These are phyloP conservation scores for Athelia sp. DNA, from an alignment of 1,284 basidiomycete species.

Conservation along the genomic window DNA sequence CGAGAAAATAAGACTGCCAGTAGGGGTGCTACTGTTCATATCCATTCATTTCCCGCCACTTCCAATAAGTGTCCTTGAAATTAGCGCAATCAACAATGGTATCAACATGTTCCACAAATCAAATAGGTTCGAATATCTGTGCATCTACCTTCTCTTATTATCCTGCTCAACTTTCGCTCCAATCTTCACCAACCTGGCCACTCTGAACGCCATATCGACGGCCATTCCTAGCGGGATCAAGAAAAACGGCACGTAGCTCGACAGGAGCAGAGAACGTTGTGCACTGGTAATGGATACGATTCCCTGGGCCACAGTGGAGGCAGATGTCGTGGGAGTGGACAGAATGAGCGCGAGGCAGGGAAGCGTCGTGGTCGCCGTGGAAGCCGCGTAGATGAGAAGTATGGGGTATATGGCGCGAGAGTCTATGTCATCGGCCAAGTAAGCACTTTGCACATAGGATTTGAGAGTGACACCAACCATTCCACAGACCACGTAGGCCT, in stretches of 20 bases:
- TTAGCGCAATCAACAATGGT: no score
- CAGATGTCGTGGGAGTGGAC: conserved; percentile 32
- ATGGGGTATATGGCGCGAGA: conserved; percentile 44
- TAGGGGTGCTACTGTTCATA: no score
- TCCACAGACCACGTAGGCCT: conserved; percentile 62
- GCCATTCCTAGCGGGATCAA: conserved; percentile 67
- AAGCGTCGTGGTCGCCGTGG: conserved; percentile 72
- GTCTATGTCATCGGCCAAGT: conserved; percentile 25
- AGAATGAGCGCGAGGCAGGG: conserved; percentile 65
- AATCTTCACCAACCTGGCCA: conserved; percentile 22
- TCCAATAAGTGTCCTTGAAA: no score
- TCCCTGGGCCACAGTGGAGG: conserved; percentile 25
- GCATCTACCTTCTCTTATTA: conserved; percentile 1
- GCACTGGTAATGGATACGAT: conserved; percentile 34
- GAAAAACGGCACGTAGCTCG: conserved; percentile 75
- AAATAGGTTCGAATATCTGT: neutral
- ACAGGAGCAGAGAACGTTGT: conserved; percentile 52
- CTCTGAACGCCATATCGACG: conserved; percentile 60
- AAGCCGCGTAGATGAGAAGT: conserved; percentile 71
- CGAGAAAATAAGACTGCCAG: no score
- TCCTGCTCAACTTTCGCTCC: conserved; percentile 17
- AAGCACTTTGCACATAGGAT: neutral
- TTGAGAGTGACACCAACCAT: conserved; percentile 36
- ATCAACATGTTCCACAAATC: no score
- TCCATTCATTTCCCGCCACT: no score